Base-by-base conservation (phyloP, 495 filamentous ascomycete genomes). In the Hypoxylon trugodes region DNA sequence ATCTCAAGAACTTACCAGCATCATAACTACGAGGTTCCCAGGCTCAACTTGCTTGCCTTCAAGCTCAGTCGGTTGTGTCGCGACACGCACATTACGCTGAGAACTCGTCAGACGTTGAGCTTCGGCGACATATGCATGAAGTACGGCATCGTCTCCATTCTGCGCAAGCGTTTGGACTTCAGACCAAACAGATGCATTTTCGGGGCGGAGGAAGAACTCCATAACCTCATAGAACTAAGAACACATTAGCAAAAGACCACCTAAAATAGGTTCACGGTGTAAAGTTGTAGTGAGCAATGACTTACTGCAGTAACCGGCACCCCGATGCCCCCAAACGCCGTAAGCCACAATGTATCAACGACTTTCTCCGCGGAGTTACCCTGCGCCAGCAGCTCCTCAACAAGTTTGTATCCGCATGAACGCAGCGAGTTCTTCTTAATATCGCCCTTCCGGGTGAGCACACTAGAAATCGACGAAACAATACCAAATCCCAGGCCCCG, bases 131-230 rank as follows among this genome's bases (percentile, higher is more conserved):
- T 75, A 72, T 3, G 49, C 72, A 8, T 66, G 60, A 13, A 69
- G 41, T 4, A 18, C 38, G 24, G 70, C 68, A 40, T 81, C 74
- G 9, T 78, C 59, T 12, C 57, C 56, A 26, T 65, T 68, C 36
- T 53, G 42, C 0, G 82, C 83, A 1, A 85, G 70, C 7, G 53
- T 63, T 56, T 82, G 76, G 28, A 87, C 79, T 30, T 80, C 71
- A 6, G 73, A 65, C 70, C 83, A 82, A 69, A 86, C 77, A 26
- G 69, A 58, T 5, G 75, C 70, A 28, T 81, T 81, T 13, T 75
- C 73, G 24, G 72, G 70, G 4, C 74, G 70, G 8, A 85, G 69
- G 71, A 75, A 73, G 57, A 68, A 73, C 25, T 73, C 73, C 66
- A 83, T 59, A 35, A 84, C 50, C 72, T 81, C 76, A 13, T 74